phyloP scores from a whole-genome alignment of 768 basidiomycete species.

The Phaeotremella skinneri region DNA sequence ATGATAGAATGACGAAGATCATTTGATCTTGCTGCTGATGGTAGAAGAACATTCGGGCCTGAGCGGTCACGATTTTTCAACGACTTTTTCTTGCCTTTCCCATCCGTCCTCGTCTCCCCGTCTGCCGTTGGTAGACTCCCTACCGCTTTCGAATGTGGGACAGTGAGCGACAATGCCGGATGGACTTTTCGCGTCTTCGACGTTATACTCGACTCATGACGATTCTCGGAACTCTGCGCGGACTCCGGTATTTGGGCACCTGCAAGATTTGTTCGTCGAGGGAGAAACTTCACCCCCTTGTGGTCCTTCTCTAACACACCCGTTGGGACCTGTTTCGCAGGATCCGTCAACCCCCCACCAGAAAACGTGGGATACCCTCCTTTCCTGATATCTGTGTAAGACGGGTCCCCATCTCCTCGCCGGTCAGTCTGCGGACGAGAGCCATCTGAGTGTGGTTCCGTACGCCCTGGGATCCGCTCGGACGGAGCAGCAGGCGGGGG shows the following conservation, averaged over 20 bases:
- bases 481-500: not conserved
- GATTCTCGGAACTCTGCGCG: not conserved
- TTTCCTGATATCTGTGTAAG: conserved; percentile 31
- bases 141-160: no score
- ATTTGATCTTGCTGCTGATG: not conserved
- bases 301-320: conserved; percentile 26
- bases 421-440: not conserved
- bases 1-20: conserved; percentile 12
- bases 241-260: conserved; percentile 11
- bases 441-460: not conserved
- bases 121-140: conserved; percentile 5
- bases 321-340: conserved; percentile 31
- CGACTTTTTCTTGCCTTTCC: not conserved
- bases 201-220: not conserved
- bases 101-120: not conserved
- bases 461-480: not conserved
- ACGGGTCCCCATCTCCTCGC: conserved; percentile 16
- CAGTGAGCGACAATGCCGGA: no score
- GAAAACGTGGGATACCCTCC: conserved; percentile 45
- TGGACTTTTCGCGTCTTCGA: not conserved
- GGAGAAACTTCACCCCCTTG: conserved; percentile 23
- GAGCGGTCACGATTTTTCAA: not conserved
- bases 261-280: not conserved
- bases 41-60: not conserved
- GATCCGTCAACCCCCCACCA: conserved; percentile 26